A percentile compares a stretch with the other conserved stretches of the same genome.
phyloP scores from a whole-genome alignment of 176 grass and related monocot species.

The Melocanna baccifera region DNA sequence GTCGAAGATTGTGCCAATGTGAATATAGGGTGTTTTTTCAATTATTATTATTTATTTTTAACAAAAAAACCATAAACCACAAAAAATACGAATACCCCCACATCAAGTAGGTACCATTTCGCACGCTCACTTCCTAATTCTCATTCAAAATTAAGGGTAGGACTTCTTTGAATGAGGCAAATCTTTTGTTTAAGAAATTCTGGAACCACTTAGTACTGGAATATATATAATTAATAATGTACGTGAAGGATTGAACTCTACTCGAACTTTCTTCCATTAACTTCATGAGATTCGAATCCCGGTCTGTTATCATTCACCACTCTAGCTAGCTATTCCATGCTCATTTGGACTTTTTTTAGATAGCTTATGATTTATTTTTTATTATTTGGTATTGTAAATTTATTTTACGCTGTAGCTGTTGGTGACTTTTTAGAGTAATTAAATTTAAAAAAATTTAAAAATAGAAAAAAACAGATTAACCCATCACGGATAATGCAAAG shows the following conservation, averaged over 20 bases:
- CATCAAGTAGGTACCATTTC: not conserved
- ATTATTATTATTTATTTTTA: too few relatives aligned
- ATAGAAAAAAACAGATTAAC: too few relatives aligned
- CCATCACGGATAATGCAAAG: too few relatives aligned
- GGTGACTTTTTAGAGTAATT: too few relatives aligned
- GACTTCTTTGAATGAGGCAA: not conserved
- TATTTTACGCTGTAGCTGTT: too few relatives aligned
- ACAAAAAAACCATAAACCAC: too few relatives aligned
- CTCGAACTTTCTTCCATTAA: not conserved
- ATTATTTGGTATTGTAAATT: too few relatives aligned
- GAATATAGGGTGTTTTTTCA: not conserved
- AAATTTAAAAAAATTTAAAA: too few relatives aligned
- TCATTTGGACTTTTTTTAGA: too few relatives aligned
- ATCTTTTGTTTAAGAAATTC: not conserved
- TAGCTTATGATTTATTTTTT: too few relatives aligned
- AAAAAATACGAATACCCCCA: too few relatives aligned
- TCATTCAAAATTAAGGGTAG: not conserved
- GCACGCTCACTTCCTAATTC: not conserved
- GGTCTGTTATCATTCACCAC: not conserved
- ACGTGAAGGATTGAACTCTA: not conserved
- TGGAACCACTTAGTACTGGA: not conserved
- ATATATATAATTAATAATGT: not conserved
- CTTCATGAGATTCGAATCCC: constrained; percentile 13
- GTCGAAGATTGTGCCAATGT: not conserved
- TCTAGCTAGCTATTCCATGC: not conserved